Evolutionary conservation across 2,329 filamentous ascomycete species (phyloP).

Genomic region (Eurotiales sp.): DNA sequence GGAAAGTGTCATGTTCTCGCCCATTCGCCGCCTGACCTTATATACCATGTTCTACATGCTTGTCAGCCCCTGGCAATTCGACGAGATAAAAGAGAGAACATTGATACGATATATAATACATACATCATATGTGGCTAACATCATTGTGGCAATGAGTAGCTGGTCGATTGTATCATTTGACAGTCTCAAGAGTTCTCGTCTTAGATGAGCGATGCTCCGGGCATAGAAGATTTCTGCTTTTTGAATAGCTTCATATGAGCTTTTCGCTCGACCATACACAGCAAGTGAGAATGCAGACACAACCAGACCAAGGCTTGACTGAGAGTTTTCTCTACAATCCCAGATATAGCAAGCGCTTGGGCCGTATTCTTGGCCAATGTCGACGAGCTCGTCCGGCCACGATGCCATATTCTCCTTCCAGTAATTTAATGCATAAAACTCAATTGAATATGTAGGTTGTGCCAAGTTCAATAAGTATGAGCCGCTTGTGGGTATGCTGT

Average conservation of each 20-base stretch:
- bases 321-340: slow-evolving; percentile 6
- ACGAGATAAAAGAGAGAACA: not conserved
- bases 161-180: slow-evolving; percentile 20
- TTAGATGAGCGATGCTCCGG: slow-evolving; percentile 16
- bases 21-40: not conserved
- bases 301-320: slow-evolving; percentile 20
- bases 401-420: slow-evolving; percentile 20
- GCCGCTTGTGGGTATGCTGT: not conserved
- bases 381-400: slow-evolving; percentile 18
- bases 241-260: slow-evolving; percentile 11
- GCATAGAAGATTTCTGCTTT: not conserved
- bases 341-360: slow-evolving; percentile 17
- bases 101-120: no score
- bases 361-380: slow-evolving; percentile 21
- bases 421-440: slow-evolving; percentile 22
- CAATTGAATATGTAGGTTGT: slow-evolving; percentile 8
- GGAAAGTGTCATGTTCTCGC: not conserved
- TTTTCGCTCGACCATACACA: slow-evolving; percentile 19
- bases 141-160: slow-evolving; percentile 21
- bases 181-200: slow-evolving; percentile 17
- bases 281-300: slow-evolving; percentile 22
- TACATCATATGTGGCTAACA: slow-evolving; percentile 21
- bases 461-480: not conserved
- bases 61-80: not conserved
- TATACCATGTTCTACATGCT: slow-evolving; percentile 4